Percentiles rank a stretch among this genome's conserved stretches.
phyloP scores from a whole-genome alignment of 2,329 filamentous ascomycete genomes.

The Fusarium fracticaudum region DNA sequence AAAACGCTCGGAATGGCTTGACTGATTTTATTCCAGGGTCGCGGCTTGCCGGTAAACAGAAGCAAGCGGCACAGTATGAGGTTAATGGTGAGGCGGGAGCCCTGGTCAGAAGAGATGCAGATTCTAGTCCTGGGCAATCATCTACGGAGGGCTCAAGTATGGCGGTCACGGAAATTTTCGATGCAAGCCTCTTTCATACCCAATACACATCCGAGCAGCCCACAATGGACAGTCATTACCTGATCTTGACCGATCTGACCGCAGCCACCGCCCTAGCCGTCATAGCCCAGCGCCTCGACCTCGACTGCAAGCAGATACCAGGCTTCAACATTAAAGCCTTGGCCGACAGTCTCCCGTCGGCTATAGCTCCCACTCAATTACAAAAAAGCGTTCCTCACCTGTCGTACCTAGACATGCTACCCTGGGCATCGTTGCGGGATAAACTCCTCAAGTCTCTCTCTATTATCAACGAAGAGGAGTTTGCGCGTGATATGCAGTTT shows the following conservation, averaged over 20 bases:
- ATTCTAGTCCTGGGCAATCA: neutral
- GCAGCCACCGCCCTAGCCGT: neutral
- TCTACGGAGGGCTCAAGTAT: neutral
- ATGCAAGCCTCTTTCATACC: neutral
- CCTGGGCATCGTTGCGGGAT: conserved; percentile 17
- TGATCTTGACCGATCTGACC: conserved; percentile 6
- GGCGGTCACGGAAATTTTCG: neutral
- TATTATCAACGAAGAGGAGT: conserved; percentile 5
- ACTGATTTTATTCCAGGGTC: neutral
- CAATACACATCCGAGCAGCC: neutral
- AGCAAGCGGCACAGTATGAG: neutral
- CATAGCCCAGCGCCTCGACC: neutral
- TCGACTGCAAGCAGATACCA: neutral
- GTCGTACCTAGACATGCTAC: conserved; percentile 22
- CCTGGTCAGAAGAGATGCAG: neutral
- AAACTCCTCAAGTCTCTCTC: conserved; percentile 10
- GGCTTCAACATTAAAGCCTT: neutral
- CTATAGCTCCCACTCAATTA: conserved; percentile 4
- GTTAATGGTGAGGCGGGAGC: fast-evolving
- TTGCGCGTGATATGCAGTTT: neutral
- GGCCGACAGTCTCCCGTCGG: neutral
- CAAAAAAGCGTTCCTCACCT: conserved; percentile 15
- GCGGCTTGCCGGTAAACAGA: neutral
- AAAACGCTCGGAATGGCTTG: fast-evolving
- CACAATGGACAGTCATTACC: neutral